Conservation (phyloP, 2,329 filamentous ascomycete genomes). For the Leptodontidium sp. region DNA sequence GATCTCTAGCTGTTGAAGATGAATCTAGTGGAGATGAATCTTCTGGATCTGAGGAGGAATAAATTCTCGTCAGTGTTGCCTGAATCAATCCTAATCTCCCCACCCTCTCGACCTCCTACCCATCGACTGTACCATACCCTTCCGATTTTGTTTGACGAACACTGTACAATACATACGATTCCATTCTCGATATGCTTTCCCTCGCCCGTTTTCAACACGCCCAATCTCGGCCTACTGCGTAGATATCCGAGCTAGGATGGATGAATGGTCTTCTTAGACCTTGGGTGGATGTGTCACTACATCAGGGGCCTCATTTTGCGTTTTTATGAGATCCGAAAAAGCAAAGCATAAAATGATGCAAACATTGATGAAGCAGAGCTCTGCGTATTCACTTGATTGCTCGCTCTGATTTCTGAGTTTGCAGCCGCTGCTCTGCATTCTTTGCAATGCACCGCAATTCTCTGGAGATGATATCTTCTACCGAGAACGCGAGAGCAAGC, state of each 20-base stretch:
- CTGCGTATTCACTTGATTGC: conserved; percentile 3
- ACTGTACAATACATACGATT: conserved; percentile 36
- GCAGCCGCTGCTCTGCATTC: conserved; percentile 12
- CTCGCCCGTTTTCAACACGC: conserved; percentile 6
- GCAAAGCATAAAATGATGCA: not conserved
- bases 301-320: conserved; percentile 24
- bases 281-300: conserved; percentile 24
- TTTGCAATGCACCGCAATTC: not conserved
- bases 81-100: not conserved
- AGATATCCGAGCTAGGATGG: conserved; percentile 12
- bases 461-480: not conserved
- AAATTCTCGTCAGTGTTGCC: conserved; percentile 1
- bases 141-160: conserved; percentile 23
- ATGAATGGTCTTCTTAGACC: conserved; percentile 22
- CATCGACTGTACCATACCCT: conserved; percentile 37
- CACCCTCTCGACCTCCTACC: not conserved
- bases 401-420: conserved; percentile 11
- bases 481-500: not conserved
- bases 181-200: conserved; percentile 26
- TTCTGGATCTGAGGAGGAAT: conserved; percentile 60
- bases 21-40: conserved; percentile 62
- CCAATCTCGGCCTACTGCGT: conserved; percentile 4
- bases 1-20: conserved; percentile 41
- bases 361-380: not conserved
- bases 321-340: conserved; percentile 8